A percentile compares a stretch with the other conserved stretches of the same genome.
These are phyloP conservation scores for Carex cristatella DNA, from an alignment of 176 grass and related monocot species.

Conservation along the genomic window DNA sequence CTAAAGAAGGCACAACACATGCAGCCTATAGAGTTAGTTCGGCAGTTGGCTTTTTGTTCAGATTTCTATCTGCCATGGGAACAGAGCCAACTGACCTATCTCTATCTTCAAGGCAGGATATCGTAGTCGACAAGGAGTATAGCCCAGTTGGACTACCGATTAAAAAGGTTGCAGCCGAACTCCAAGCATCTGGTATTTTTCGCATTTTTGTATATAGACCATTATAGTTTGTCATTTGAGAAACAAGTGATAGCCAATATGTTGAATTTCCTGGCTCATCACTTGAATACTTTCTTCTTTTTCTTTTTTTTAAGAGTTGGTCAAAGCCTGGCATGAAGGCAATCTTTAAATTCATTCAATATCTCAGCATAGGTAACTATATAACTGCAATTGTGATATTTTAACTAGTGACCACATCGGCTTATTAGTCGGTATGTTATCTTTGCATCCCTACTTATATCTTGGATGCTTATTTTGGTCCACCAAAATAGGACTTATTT, in stretches of 20 bases:
- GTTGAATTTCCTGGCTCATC: no score
- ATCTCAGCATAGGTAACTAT: neutral
- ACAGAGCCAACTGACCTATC: neutral
- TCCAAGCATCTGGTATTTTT: slow-evolving; percentile 39
- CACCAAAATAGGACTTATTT: neutral
- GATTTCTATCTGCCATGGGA: slow-evolving; percentile 14
- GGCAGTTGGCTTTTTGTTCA: slow-evolving; percentile 33
- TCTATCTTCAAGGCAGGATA: slow-evolving; percentile 26
- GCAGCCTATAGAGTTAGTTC: slow-evolving; percentile 26
- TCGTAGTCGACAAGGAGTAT: slow-evolving; percentile 16
- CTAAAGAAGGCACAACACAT: slow-evolving; percentile 29
- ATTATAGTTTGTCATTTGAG: neutral
- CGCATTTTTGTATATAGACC: neutral
- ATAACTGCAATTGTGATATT: neutral
- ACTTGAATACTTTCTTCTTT: no score
- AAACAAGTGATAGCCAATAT: neutral
- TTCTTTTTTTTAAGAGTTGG: no score
- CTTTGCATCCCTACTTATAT: neutral
- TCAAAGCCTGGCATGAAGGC: neutral
- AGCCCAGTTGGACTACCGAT: slow-evolving; percentile 31
- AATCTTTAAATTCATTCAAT: neutral
- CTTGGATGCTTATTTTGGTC: neutral
- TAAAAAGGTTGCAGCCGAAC: slow-evolving; percentile 28
- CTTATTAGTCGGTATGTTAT: neutral
- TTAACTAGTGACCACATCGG: neutral